Conservation (phyloP, 192 early-diverging fungal genomes). For the Chytriomyces hyalinus region DNA sequence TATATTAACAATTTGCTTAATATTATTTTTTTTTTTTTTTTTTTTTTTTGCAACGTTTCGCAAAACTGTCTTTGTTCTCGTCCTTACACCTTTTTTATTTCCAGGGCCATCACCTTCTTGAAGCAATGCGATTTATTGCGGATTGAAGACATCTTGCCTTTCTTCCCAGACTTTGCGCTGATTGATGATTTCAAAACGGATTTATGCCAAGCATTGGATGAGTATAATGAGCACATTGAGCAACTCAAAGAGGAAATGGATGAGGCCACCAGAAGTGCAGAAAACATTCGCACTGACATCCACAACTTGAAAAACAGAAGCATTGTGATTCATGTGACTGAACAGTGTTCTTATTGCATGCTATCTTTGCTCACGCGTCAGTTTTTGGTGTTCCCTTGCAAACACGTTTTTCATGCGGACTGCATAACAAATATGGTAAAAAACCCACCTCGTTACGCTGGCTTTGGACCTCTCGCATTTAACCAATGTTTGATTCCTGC, state of each 20-base stretch:
- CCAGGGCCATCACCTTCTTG: conserved; percentile 83
- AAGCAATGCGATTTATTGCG: conserved; percentile 80
- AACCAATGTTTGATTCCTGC: conserved; percentile 21
- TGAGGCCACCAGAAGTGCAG: conserved; percentile 89
- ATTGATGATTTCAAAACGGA: conserved; percentile 99
- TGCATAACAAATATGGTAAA: conserved; percentile 79
- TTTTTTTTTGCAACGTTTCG: background rate
- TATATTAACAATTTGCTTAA: too few relatives aligned
- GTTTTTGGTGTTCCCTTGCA: conserved; percentile 95
- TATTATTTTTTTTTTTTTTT: too few relatives aligned
- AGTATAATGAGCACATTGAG: conserved; percentile 90
- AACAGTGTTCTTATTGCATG: conserved; percentile 80
- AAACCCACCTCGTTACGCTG: background rate
- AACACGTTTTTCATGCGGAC: conserved; percentile 93
- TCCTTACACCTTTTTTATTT: background rate
- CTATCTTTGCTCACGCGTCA: conserved; percentile 81
- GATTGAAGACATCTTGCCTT: conserved; percentile 95
- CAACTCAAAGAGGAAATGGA: conserved; percentile 92
- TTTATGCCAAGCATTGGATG: conserved; percentile 86
- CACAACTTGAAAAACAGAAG: conserved; percentile 81
- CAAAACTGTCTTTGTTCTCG: background rate
- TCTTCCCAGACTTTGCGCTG: conserved; percentile 95
- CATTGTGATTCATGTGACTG: conserved; percentile 68
- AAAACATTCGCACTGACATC: conserved; percentile 92
- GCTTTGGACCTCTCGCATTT: conserved; percentile 18